Percentiles rank a stretch among this genome's conserved stretches.
Evolutionary conservation across 2,329 filamentous ascomycete genomes (phyloP).

Genomic region (Aspergillus spinulosporus): DNA sequence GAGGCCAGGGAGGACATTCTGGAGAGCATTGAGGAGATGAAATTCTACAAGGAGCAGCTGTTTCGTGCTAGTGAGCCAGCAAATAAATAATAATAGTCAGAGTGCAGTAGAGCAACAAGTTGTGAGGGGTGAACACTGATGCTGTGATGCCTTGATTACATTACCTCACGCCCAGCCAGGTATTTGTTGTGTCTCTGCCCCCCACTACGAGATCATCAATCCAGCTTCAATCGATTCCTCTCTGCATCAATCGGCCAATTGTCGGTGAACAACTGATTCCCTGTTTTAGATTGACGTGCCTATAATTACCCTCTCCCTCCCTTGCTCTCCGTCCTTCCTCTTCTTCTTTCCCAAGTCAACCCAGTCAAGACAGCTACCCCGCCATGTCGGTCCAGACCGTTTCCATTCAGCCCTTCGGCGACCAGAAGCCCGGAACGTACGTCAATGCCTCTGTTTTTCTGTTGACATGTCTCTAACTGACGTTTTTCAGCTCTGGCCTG

Average conservation of each 20-base stretch:
- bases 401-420: conserved; percentile 78
- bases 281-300: conserved; percentile 12
- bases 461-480: conserved; percentile 18
- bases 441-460: conserved; percentile 45
- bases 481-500: conserved; percentile 75
- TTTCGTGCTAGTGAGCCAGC: conserved; percentile 49
- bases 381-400: conserved; percentile 76
- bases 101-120: not conserved
- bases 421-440: conserved; percentile 99
- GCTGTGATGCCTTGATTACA: not conserved
- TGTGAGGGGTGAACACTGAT: not conserved
- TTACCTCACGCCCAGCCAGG: not conserved
- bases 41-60: conserved; percentile 72
- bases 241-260: conserved; percentile 17
- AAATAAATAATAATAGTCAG: conserved; percentile 4
- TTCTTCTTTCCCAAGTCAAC: conserved; percentile 7
- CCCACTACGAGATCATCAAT: conserved; percentile 3
- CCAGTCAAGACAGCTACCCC: conserved; percentile 14
- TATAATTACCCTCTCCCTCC: conserved; percentile 18
- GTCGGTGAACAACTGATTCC: conserved; percentile 28
- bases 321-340: conserved; percentile 10
- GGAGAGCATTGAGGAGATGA: conserved; percentile 91
- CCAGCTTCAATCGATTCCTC: conserved; percentile 8
- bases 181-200: conserved; percentile 3
- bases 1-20: conserved; percentile 86